Evolutionary conservation across 164 flowering plant genomes (phyloP), one percentile per base, ranked within the genome.

Genomic region (Nymphaea colorata): DNA sequence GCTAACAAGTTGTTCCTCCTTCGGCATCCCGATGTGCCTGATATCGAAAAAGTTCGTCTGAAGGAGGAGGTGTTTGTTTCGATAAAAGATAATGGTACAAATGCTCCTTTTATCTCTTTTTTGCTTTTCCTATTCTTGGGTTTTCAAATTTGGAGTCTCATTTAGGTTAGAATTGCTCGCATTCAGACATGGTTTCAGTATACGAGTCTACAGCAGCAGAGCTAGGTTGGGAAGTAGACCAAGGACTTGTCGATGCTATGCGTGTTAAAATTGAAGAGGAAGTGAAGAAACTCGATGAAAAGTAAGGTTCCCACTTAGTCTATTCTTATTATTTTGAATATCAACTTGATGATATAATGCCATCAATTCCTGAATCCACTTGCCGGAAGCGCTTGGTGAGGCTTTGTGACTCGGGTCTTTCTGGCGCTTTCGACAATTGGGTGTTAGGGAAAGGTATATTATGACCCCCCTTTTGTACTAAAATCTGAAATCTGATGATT

Each of bases 21-120:
- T 42, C 81, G 78, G 4, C 98, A 88, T 6, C 81, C 87, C 2
- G 97, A 89, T n/a, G 86, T 87, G 2, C 80, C 71, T 15, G 98
- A 94, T 81, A 88, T 94, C 73, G 97, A 91, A 76, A 94, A 88
- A 71, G 88, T 91, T 61, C 82, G 78, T 11, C 86, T 94, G 78
- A 81, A 81, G 4, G 95, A 88, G 7, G 97, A 94, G 70, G 97
- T 89, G 64, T 66, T 86, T 47, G 65, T 78, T 16, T 66, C 75
- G 44, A 84, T 94, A 57, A 81, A 82, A 73, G 71, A 84, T 42
- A 80, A 86, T 67, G 89, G 98, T 94, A 51, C 14, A 80, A 71
- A 4, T 17, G 2, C 42, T 11, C 16, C 68, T 36, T 10, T 64
- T 18, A 17, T 62, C 47, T 55, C 42, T 62, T 4, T n/a, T 62